Evolutionary conservation across 176 grass and related monocot species (phyloP).

Genomic region (Poa annua): DNA sequence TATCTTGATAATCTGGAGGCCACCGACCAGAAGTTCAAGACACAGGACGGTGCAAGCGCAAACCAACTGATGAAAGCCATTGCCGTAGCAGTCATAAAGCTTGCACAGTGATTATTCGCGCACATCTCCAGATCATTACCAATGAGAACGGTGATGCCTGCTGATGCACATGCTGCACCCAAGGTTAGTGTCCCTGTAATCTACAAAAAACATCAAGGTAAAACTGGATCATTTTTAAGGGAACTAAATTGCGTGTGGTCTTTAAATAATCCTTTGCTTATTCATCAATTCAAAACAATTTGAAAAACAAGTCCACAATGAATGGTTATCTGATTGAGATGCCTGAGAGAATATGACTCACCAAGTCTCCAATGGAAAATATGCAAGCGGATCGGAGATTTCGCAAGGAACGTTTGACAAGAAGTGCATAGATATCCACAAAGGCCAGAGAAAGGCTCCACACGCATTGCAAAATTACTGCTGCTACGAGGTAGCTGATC

Average conservation of each 20-base stretch:
- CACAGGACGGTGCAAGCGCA: slow-evolving; percentile 76
- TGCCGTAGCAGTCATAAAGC: slow-evolving; percentile 78
- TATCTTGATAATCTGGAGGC: slow-evolving; percentile 59
- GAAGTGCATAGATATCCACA: slow-evolving; percentile 86
- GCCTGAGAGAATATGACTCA: slow-evolving; percentile 48
- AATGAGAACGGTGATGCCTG: slow-evolving; percentile 90
- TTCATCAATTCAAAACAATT: neutral
- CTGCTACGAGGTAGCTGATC: slow-evolving; percentile 83
- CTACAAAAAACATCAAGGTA: slow-evolving; percentile 45
- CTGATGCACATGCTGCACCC: slow-evolving; percentile 89
- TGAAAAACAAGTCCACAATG: neutral
- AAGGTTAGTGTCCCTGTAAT: slow-evolving; percentile 87
- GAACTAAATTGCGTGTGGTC: neutral
- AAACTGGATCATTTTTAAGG: neutral
- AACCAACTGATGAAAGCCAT: slow-evolving; percentile 99
- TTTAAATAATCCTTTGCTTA: neutral
- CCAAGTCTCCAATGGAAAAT: slow-evolving; percentile 89
- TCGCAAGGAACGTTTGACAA: slow-evolving; percentile 80
- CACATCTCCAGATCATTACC: slow-evolving; percentile 85
- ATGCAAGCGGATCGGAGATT: slow-evolving; percentile 61
- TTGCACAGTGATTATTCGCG: slow-evolving; percentile 72
- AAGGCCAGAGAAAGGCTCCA: slow-evolving; percentile 90
- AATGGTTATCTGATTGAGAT: slow-evolving; percentile 2
- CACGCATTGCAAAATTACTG: slow-evolving; percentile 76
- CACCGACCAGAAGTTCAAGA: slow-evolving; percentile 92